Percentiles rank a stretch among this genome's conserved stretches.
phyloP scores from a whole-genome alignment of 2,329 filamentous ascomycete species.

The Sporothrix variecibatus region DNA sequence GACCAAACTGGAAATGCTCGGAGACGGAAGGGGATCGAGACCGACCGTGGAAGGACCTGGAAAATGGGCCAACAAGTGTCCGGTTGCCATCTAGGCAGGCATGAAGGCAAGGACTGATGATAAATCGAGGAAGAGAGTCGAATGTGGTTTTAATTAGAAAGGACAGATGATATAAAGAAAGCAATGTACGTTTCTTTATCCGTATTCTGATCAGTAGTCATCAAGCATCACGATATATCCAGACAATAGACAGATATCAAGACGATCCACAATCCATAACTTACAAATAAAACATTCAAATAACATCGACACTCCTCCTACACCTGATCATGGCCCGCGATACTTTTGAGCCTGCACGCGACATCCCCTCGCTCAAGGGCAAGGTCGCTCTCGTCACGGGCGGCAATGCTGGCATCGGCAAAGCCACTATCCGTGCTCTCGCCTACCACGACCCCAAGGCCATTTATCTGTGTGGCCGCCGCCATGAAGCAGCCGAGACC shows the following conservation, averaged over 20 bases:
- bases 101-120: neutral
- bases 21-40: neutral
- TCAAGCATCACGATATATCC: neutral
- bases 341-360: constrained; percentile 22
- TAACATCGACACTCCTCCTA: neutral
- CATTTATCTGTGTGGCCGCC: constrained; percentile 47
- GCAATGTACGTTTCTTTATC: neutral
- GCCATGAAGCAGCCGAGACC: neutral
- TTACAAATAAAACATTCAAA: no score
- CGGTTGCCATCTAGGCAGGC: neutral
- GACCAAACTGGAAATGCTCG: neutral
- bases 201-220: neutral
- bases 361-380: constrained; percentile 42
- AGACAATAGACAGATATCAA: neutral
- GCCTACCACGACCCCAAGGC: constrained; percentile 49
- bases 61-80: neutral
- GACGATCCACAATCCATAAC: neutral
- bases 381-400: constrained; percentile 49
- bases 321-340: neutral
- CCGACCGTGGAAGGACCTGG: neutral
- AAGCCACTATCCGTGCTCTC: constrained; percentile 44
- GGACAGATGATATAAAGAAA: neutral
- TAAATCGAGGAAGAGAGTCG: neutral
- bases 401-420: constrained; percentile 46
- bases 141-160: neutral